These are phyloP conservation scores for Diaporthe velutina DNA, from an alignment of 2,329 filamentous ascomycete species.

Conservation along the genomic window DNA sequence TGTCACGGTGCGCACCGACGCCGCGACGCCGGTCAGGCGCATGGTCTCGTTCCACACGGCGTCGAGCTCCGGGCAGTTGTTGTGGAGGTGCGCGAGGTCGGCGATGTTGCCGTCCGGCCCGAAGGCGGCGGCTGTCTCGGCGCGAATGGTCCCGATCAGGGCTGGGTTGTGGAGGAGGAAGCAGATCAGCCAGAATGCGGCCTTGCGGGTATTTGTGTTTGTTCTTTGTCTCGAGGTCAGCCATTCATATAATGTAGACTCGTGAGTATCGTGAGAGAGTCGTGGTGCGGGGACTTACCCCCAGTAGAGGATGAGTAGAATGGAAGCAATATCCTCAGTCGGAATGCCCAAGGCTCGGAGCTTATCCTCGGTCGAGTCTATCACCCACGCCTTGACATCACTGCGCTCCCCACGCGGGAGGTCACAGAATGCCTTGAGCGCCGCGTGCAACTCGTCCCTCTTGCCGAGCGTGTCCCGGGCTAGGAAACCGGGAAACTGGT, in stretches of 20 bases:
- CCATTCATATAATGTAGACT: too few species aligned
- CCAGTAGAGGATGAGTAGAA: neutral
- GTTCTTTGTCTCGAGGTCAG: neutral
- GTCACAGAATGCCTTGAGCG: neutral
- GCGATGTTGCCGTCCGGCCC: neutral
- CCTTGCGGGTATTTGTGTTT: neutral
- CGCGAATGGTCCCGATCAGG: neutral
- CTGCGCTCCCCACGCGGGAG: neutral
- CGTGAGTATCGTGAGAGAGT: too few species aligned
- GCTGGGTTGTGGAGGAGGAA: neutral
- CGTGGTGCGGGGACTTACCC: neutral
- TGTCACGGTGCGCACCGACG: neutral
- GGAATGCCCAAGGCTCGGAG: neutral
- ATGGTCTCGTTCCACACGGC: neutral
- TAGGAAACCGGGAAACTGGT: neutral
- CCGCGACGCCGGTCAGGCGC: neutral
- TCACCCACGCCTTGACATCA: neutral
- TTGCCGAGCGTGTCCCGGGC: neutral
- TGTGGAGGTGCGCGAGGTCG: neutral
- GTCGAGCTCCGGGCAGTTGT: neutral
- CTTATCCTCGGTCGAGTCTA: neutral
- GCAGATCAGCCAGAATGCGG: neutral
- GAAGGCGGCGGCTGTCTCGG: neutral
- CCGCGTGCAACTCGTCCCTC: neutral
- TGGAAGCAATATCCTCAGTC: neutral